A percentile compares a stretch with the other conserved stretches of the same genome.
phyloP scores from a whole-genome alignment of 2,329 filamentous ascomycete species.

The Clarireedia homoeocarpa region DNA sequence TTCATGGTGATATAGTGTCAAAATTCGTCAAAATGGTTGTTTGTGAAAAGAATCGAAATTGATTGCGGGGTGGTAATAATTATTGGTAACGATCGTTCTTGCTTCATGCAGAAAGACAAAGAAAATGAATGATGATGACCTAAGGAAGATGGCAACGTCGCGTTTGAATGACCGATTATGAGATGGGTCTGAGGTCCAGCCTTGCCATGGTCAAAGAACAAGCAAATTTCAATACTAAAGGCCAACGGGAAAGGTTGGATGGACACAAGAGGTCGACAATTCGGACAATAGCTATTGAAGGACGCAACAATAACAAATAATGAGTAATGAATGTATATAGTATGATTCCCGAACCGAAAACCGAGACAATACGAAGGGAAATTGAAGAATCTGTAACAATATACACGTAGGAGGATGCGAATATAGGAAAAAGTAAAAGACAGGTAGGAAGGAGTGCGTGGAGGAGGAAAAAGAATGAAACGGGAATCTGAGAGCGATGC shows the following conservation, averaged over 20 bases:
- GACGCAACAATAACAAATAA: conserved; percentile 12
- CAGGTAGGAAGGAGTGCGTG: conserved; percentile 3
- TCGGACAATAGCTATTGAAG: conserved; percentile 6
- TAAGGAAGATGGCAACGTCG: conserved; percentile 3
- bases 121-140: not conserved
- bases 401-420: not conserved
- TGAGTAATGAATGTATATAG: conserved; percentile 13
- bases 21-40: conserved; percentile 6
- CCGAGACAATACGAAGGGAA: not conserved
- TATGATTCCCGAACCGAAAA: conserved; percentile 4
- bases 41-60: not conserved
- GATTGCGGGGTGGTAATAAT: not conserved
- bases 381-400: conserved; percentile 14
- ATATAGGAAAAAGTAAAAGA: not conserved
- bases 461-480: conserved; percentile 21
- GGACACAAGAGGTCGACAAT: conserved; percentile 11
- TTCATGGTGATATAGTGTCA: conserved; percentile 9
- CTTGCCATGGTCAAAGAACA: not conserved
- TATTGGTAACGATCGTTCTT: not conserved
- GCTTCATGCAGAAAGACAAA: not conserved
- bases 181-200: conserved; percentile 3
- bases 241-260: conserved; percentile 3
- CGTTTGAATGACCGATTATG: not conserved
- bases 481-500: conserved; percentile 1
- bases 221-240: conserved; percentile 2